phyloP scores from a whole-genome alignment of 2,329 filamentous ascomycete genomes.

The Neonectria magnoliae region DNA sequence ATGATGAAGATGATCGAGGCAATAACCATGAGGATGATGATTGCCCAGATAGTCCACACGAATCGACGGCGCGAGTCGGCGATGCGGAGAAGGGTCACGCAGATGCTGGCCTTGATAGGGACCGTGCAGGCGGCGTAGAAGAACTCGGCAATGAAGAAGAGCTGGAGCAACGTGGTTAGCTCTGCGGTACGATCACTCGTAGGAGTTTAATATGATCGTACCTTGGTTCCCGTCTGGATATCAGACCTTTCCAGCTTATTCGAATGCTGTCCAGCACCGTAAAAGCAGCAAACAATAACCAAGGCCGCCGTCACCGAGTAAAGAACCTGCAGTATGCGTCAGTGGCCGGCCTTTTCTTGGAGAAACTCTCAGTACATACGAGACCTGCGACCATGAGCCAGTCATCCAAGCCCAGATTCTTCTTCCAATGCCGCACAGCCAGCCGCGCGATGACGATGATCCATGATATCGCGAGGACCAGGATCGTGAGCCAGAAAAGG shows the following conservation, averaged over 20 bases:
- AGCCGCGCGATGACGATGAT: constrained; percentile 14
- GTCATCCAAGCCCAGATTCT: constrained; percentile 34
- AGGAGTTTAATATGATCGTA: background rate
- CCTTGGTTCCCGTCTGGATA: constrained; percentile 33
- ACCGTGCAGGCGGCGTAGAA: constrained; percentile 35
- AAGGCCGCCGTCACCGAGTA: constrained; percentile 27
- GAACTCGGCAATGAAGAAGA: constrained; percentile 37
- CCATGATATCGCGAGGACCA: constrained; percentile 32
- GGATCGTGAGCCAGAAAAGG: constrained; percentile 28
- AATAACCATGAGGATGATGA: constrained; percentile 25
- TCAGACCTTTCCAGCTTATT: background rate
- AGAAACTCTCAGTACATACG: constrained; percentile 2
- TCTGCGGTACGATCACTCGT: background rate
- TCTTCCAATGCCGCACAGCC: constrained; percentile 28
- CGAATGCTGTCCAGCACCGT: constrained; percentile 29
- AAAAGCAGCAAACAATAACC: constrained; percentile 33
- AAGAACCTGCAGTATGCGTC: constrained; percentile 12
- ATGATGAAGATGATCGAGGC: constrained; percentile 35
- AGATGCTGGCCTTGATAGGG: constrained; percentile 42
- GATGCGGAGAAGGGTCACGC: constrained; percentile 43
- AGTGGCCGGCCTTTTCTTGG: background rate
- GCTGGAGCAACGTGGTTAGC: constrained; percentile 12
- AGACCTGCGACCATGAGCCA: constrained; percentile 35
- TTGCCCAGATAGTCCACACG: constrained; percentile 26
- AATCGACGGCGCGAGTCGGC: constrained; percentile 29